Percentiles rank a stretch among this genome's conserved stretches.
phyloP scores from a whole-genome alignment of 345 rosid genomes.

The Psidium guajava region DNA sequence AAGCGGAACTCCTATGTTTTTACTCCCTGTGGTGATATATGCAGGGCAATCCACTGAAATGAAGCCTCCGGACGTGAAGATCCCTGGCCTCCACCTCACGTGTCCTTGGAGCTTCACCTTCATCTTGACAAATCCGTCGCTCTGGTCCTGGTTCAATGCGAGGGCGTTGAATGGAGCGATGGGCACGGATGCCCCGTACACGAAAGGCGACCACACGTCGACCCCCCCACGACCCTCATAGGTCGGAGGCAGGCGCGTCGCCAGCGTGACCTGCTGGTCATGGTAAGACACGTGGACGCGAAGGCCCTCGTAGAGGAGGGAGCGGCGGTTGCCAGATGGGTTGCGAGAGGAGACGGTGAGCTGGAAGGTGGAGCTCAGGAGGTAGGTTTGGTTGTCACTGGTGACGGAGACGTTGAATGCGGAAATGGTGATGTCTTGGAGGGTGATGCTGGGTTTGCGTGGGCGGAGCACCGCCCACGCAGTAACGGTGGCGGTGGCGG shows the following conservation, averaged over 20 bases:
- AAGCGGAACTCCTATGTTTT: neutral
- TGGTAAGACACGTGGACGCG: conserved; percentile 16
- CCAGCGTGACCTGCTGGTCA: conserved; percentile 25
- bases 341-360: conserved; percentile 24
- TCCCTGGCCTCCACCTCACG: conserved; percentile 24
- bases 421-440: conserved; percentile 30
- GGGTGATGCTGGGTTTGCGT: conserved; percentile 19
- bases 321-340: conserved; percentile 15
- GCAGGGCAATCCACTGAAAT: conserved; percentile 24
- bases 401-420: conserved; percentile 14
- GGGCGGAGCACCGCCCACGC: conserved; percentile 25
- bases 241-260: conserved; percentile 2
- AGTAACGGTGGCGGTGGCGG: conserved; percentile 3
- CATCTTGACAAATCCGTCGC: conserved; percentile 12
- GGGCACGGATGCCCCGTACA: conserved; percentile 14
- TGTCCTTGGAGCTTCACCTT: conserved; percentile 18
- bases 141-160: conserved; percentile 10
- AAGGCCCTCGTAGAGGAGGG: conserved; percentile 24
- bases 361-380: conserved; percentile 20
- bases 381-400: conserved; percentile 1
- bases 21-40: conserved; percentile 11
- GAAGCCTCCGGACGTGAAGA: conserved; percentile 11
- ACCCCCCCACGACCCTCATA: conserved; percentile 24
- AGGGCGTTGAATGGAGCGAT: conserved; percentile 16
- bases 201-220: conserved; percentile 23